Percentiles rank a stretch among this genome's conserved stretches.
phyloP scores from a whole-genome alignment of 768 basidiomycete genomes.

The Lentinula guzmanii region DNA sequence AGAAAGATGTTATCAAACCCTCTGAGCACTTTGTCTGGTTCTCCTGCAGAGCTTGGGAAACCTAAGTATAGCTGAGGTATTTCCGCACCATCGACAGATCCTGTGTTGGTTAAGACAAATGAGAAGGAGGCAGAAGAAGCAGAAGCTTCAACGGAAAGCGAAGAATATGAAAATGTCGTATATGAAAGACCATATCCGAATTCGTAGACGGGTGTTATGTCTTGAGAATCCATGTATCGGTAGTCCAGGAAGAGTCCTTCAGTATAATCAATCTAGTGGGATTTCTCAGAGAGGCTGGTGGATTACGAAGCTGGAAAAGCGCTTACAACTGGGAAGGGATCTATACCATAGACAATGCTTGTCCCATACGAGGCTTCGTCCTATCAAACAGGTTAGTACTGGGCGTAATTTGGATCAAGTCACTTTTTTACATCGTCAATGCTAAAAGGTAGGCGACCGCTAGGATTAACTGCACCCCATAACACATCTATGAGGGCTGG shows the following conservation, averaged over 20 bases:
- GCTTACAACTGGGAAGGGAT: constrained; percentile 16
- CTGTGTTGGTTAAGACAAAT: constrained; percentile 44
- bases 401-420: neutral
- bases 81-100: constrained; percentile 42
- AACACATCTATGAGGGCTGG: constrained; percentile 71
- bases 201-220: constrained; percentile 48
- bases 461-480: constrained; percentile 73
- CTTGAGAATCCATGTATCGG: constrained; percentile 51
- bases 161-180: constrained; percentile 63
- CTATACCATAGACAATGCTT: constrained; percentile 35
- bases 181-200: constrained; percentile 76
- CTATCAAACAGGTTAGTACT: constrained; percentile 12
- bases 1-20: constrained; percentile 46
- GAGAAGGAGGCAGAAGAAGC: constrained; percentile 27
- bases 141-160: constrained; percentile 32
- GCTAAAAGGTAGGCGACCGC: constrained; percentile 64
- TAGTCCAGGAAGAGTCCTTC: constrained; percentile 68
- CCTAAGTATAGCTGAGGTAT: constrained; percentile 49
- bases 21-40: constrained; percentile 43
- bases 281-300: neutral
- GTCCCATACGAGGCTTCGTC: constrained; percentile 35
- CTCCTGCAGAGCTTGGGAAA: constrained; percentile 39
- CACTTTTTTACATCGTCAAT: constrained; percentile 51
- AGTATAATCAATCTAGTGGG: constrained; percentile 50
- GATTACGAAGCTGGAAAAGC: neutral